A percentile compares a stretch with the other conserved stretches of the same genome.
Evolutionary conservation across 2,329 filamentous ascomycete species (phyloP).

Genomic region (Mollisiaceae sp.): DNA sequence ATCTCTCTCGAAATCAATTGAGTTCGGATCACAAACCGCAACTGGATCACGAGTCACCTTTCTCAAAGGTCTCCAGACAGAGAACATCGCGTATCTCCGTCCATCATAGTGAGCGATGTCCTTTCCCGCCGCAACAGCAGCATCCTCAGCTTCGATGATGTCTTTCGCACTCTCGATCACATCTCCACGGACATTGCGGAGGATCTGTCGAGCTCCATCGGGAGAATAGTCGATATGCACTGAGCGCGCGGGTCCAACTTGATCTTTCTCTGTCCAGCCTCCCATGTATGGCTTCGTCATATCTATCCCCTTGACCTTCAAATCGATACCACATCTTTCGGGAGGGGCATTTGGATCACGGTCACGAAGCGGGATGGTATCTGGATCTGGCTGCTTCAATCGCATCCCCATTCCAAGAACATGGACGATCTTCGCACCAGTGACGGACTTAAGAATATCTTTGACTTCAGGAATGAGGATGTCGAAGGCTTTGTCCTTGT

Average conservation of each 20-base stretch:
- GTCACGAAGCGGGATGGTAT: conserved; percentile 7
- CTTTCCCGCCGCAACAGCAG: conserved; percentile 6
- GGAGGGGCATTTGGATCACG: conserved; percentile 10
- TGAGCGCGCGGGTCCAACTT: conserved; percentile 15
- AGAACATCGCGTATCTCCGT: conserved; percentile 13
- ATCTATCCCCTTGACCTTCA: conserved; percentile 10
- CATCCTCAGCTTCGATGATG: conserved; percentile 17
- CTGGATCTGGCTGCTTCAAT: conserved; percentile 14
- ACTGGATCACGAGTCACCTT: conserved; percentile 17
- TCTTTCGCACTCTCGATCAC: conserved; percentile 7
- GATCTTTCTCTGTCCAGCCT: background rate
- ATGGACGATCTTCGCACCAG: conserved; percentile 14
- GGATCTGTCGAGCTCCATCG: conserved; percentile 16
- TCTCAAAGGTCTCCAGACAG: conserved; percentile 14
- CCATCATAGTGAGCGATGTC: conserved; percentile 13
- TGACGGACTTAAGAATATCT: conserved; percentile 17
- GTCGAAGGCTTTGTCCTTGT: conserved; percentile 8
- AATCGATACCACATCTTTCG: conserved; percentile 14
- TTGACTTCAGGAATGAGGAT: conserved; percentile 16
- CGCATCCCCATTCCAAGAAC: conserved; percentile 11
- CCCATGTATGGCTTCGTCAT: conserved; percentile 18
- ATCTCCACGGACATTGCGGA: conserved; percentile 10
- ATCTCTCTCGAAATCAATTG: conserved; percentile 14
- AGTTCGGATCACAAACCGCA: conserved; percentile 9
- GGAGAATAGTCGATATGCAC: conserved; percentile 15